Base-by-base conservation (phyloP, 495 filamentous ascomycete species). In the Neurospora intermedia region DNA sequence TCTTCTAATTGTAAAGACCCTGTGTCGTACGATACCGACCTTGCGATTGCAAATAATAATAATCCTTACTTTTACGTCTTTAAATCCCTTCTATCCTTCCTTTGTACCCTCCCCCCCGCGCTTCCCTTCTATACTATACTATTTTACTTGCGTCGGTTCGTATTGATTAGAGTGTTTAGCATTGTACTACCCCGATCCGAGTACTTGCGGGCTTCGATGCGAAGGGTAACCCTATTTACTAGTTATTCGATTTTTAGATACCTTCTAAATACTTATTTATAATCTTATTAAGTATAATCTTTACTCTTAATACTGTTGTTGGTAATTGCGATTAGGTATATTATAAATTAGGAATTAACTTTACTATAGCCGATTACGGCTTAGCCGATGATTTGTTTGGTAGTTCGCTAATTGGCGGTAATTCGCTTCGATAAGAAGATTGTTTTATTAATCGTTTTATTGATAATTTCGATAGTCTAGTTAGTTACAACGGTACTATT, bases 351-450 rank as follows among this genome's bases (percentile, higher is more conserved):
- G 5, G 35, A 38, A 38, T 38, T 38, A 38, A 38, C 6, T 1
- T 38, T 38, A 38, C 6, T 38, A 38, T 38, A 38, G 0, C 35
- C 35, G 35, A 38, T 38, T 38, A 38, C 0, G 6, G 0, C 0
- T 4, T 1, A 5, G 6, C 35, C 0, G 0, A 38, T 1, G 2
- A 38, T 6, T 3, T 3, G 6, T 3, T 6, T 38, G 6, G 6
- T 38, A 38, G 0, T 4, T 38, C 5, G 3, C 35, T 4, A 2
- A 38, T 3, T 1, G 0, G 6, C 6, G 6, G 6, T 38, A 38
- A 38, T 38, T 38, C 6, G 6, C 6, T 6, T 6, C 0, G 6
- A 6, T 0, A 38, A 38, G 35, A 38, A 38, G 6, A 38, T 38
- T 38, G 5, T 4, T 38, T 38, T 38, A 38, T 3, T 38, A 38